Evolutionary conservation across 2,329 filamentous ascomycete genomes (phyloP).

Genomic region (Cladosporium colombiae): DNA sequence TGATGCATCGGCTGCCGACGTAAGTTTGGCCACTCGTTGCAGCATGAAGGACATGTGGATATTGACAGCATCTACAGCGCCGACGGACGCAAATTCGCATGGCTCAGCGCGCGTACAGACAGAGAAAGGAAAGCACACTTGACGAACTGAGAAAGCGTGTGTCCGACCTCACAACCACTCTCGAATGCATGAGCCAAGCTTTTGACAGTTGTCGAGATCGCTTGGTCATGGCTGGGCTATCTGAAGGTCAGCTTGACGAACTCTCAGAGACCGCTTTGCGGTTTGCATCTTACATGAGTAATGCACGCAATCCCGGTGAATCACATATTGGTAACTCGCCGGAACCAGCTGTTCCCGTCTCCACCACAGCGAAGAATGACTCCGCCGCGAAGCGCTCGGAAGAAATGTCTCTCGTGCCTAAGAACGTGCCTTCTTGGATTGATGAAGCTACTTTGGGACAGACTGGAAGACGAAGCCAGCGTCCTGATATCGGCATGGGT

Average conservation of each 20-base stretch:
- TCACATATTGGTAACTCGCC: slow-evolving; percentile 14
- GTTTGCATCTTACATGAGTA: slow-evolving; percentile 25
- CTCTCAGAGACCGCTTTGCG: slow-evolving; percentile 25
- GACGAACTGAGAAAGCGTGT: slow-evolving; percentile 70
- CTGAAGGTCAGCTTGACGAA: slow-evolving; percentile 25
- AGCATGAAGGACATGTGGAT: neutral
- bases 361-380: neutral
- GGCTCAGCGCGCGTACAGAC: slow-evolving; percentile 81
- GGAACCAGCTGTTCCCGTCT: neutral
- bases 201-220: slow-evolving; percentile 54
- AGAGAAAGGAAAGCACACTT: slow-evolving; percentile 82
- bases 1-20: slow-evolving; percentile 76
- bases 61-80: slow-evolving; percentile 52
- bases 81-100: slow-evolving; percentile 84
- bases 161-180: slow-evolving; percentile 65
- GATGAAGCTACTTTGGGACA: slow-evolving; percentile 26
- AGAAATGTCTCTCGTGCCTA: slow-evolving; percentile 5
- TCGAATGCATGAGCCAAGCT: slow-evolving; percentile 72
- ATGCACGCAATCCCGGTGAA: slow-evolving; percentile 26
- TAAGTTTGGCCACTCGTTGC: slow-evolving; percentile 55
- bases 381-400: neutral
- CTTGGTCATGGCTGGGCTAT: slow-evolving; percentile 25
- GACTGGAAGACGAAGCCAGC: slow-evolving; percentile 9
- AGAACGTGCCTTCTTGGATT: slow-evolving; percentile 33
- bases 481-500: slow-evolving; percentile 27